Percentiles rank a stretch among this genome's conserved stretches.
phyloP scores from a whole-genome alignment of 441 rosid genomes.

The Adansonia rubrostipa region DNA sequence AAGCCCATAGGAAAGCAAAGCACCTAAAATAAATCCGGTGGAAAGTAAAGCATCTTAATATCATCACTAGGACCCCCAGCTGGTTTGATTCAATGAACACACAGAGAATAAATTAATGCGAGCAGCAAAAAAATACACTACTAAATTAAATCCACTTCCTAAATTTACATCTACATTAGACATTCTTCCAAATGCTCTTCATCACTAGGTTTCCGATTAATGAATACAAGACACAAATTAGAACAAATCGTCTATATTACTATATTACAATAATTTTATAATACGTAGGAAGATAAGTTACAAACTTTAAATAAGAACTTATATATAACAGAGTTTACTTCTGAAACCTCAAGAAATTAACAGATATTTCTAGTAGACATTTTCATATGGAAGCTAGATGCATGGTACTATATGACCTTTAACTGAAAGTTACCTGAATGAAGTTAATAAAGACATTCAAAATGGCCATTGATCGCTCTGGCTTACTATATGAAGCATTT shows the following conservation, averaged over 20 bases:
- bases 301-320: not conserved
- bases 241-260: not conserved
- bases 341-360: constrained; percentile 9
- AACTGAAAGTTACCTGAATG: constrained; percentile 58
- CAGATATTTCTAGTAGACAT: not conserved
- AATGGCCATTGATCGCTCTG: constrained; percentile 71
- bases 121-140: not conserved
- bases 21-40: not conserved
- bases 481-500: constrained; percentile 67
- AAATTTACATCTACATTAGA: not conserved
- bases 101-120: too few species aligned
- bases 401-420: not conserved
- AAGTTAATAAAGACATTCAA: constrained; percentile 70
- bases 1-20: not conserved
- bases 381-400: not conserved
- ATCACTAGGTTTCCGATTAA: not conserved
- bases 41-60: too few species aligned
- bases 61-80: too few species aligned
- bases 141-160: not conserved
- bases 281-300: not conserved
- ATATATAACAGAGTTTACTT: not conserved
- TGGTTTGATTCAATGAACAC: too few species aligned
- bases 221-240: not conserved
- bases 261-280: not conserved
- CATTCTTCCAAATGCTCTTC: not conserved